phyloP scores from a whole-genome alignment of 768 basidiomycete genomes.

The Cystoderma amianthinum region DNA sequence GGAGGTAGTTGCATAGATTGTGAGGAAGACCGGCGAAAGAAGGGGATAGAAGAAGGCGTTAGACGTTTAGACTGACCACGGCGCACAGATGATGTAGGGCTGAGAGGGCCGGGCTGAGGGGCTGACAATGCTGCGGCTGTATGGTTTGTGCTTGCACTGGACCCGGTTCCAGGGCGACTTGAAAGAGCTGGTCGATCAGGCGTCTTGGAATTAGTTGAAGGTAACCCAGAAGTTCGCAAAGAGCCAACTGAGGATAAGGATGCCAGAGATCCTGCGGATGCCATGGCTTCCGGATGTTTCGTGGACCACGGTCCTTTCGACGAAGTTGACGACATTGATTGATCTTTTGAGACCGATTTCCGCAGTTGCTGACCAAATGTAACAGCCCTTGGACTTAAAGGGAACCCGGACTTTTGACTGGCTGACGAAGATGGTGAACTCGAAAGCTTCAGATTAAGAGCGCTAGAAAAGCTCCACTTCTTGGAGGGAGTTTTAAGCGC shows the following conservation, averaged over 20 bases:
- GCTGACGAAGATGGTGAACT: constrained; percentile 59
- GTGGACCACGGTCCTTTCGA: constrained; percentile 58
- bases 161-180: constrained; percentile 71
- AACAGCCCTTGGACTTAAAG: constrained; percentile 61
- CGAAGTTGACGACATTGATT: constrained; percentile 35
- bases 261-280: constrained; percentile 67
- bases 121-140: constrained; percentile 48
- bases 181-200: constrained; percentile 49
- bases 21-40: constrained; percentile 88
- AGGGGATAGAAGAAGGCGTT: constrained; percentile 90
- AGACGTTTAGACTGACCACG: constrained; percentile 73
- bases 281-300: constrained; percentile 69
- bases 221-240: constrained; percentile 40
- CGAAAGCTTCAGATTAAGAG: constrained; percentile 68
- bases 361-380: constrained; percentile 62
- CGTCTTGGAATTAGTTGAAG: constrained; percentile 44
- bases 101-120: constrained; percentile 55
- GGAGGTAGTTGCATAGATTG: constrained; percentile 74
- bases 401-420: constrained; percentile 46
- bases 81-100: constrained; percentile 64
- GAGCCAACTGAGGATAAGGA: constrained; percentile 74
- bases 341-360: constrained; percentile 66
- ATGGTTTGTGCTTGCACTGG: constrained; percentile 66
- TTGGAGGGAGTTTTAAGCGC: constrained; percentile 80
- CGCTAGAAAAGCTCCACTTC: constrained; percentile 94